These are phyloP conservation scores for Dillenia turbinata DNA, from an alignment of 164 flowering plant species.

Conservation along the genomic window DNA sequence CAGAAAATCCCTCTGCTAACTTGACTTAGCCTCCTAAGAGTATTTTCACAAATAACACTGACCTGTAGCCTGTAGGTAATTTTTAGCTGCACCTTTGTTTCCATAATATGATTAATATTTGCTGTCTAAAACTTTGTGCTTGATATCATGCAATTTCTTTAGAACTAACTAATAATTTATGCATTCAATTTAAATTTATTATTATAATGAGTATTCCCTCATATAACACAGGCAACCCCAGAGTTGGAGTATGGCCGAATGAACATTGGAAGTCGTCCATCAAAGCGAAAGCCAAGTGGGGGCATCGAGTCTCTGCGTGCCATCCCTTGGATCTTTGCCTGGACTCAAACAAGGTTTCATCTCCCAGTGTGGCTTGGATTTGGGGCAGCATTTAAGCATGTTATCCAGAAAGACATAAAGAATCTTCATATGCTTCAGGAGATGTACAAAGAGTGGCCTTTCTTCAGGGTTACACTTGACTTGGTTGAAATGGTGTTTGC, in stretches of 20 bases:
- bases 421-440: slow-evolving; percentile 81
- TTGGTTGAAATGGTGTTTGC: slow-evolving; percentile 99
- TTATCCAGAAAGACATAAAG: slow-evolving; percentile 61
- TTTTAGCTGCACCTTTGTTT: no score
- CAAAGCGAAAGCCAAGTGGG: slow-evolving; percentile 99
- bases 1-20: no score
- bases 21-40: no score
- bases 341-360: slow-evolving; percentile 99
- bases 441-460: slow-evolving; percentile 98
- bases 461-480: slow-evolving; percentile 95
- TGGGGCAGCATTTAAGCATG: slow-evolving; percentile 84
- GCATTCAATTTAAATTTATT: no score
- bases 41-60: no score
- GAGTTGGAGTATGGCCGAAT: slow-evolving; percentile 96
- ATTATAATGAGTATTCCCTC: background rate
- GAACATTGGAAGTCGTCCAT: slow-evolving; percentile 99
- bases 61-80: no score
- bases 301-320: slow-evolving; percentile 99
- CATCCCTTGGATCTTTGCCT: slow-evolving; percentile 99
- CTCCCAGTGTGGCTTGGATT: slow-evolving; percentile 99
- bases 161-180: no score
- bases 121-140: no score
- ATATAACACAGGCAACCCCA: slow-evolving; percentile 79
- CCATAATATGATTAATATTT: no score
- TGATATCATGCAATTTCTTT: no score